These are phyloP conservation scores for Backusella parvicylindrica DNA, from an alignment of 192 early-diverging fungal species.

Conservation along the genomic window DNA sequence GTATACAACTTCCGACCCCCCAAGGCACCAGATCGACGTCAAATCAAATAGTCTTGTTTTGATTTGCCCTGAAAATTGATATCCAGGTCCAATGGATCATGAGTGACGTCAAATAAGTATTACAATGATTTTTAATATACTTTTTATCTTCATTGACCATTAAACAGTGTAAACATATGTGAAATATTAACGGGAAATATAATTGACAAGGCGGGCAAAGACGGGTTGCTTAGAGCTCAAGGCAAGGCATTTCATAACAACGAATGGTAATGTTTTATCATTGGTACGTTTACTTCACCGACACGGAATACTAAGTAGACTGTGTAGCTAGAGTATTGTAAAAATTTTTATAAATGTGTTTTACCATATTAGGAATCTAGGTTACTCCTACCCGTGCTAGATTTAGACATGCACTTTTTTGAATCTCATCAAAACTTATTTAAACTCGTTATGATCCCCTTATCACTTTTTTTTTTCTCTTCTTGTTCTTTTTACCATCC, in stretches of 20 bases:
- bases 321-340: slow-evolving; percentile 8
- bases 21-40: slow-evolving; percentile 13
- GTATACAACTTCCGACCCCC: not conserved
- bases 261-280: not conserved
- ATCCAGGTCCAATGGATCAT: not conserved
- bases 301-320: not conserved
- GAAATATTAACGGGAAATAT: slow-evolving; percentile 4
- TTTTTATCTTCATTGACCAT: not conserved
- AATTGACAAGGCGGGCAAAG: slow-evolving; percentile 12
- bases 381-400: slow-evolving; percentile 6
- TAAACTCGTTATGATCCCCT: not conserved
- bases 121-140: not conserved
- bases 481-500: slow-evolving; percentile 8
- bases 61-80: slow-evolving; percentile 5
- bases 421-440: not conserved
- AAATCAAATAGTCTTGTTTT: not conserved
- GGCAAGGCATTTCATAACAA: not conserved
- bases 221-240: not conserved
- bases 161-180: not conserved
- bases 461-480: slow-evolving; percentile 14
- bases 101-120: slow-evolving; percentile 14
- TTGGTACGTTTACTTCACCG: slow-evolving; percentile 9
- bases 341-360: not conserved
- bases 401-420: not conserved
- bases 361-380: not conserved